Conservation (phyloP, 176 grass and related monocot genomes). For the Saccharum officinarum region DNA sequence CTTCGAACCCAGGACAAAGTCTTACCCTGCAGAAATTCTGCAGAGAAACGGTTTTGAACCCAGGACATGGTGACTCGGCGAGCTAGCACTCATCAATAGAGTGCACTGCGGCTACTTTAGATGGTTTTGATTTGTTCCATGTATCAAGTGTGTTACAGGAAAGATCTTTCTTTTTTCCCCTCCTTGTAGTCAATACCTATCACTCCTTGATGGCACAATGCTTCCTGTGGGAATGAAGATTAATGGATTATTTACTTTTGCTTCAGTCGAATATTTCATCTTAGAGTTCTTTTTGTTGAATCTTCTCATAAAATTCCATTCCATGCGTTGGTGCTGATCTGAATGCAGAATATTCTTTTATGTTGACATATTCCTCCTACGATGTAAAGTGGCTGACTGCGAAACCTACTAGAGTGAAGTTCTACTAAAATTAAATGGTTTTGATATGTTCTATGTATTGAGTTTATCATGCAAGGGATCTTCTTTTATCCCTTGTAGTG, state of each 20-base stretch:
- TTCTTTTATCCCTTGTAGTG: background rate
- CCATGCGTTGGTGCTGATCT: background rate
- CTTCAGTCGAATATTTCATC: background rate
- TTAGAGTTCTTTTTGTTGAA: background rate
- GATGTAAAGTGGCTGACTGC: background rate
- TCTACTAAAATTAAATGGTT: constrained; percentile 14
- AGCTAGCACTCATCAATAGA: background rate
- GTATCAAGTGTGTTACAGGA: background rate
- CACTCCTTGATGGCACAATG: background rate
- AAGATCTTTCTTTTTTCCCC: background rate
- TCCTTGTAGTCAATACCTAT: background rate
- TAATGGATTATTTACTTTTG: background rate
- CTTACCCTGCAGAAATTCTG: no score
- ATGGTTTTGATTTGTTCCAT: constrained; percentile 1
- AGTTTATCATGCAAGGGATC: background rate
- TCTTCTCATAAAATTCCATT: background rate
- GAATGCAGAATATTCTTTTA: constrained; percentile 33
- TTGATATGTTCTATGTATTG: background rate
- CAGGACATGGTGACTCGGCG: no score
- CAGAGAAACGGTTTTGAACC: no score
- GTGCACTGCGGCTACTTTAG: constrained; percentile 12
- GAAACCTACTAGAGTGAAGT: constrained; percentile 12
- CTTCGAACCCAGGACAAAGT: no score
- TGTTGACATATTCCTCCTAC: background rate
- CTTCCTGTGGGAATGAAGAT: background rate